Evolutionary conservation across 139 green algal species (phyloP), one percentile per base, ranked within the genome.

Genomic region (Deuterostichococcus epilithicus): DNA sequence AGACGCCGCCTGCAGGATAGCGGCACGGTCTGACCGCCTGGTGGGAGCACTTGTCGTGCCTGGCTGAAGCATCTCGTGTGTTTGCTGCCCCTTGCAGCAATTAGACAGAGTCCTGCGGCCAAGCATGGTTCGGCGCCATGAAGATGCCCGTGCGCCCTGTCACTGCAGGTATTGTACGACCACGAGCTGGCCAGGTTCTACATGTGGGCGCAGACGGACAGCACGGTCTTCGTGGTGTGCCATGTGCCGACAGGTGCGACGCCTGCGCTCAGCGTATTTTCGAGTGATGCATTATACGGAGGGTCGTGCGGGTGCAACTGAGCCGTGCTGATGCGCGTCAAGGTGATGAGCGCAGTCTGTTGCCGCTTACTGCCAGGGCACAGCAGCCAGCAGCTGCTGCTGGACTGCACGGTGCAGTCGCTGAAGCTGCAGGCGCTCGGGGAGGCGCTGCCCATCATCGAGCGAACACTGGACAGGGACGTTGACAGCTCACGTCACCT

Each of bases 121-220:
- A n/a, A n/a, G n/a, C n/a, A n/a, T n/a, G n/a, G n/a, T n/a, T n/a
- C n/a, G n/a, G n/a, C n/a, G n/a, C n/a, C n/a, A n/a, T n/a, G n/a
- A n/a, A n/a, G n/a, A n/a, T n/a, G n/a, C n/a, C n/a, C n/a, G n/a
- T n/a, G n/a, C n/a, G 1, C 15, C 1, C 34, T 68, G 45, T 68
- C 28, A n/a, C 23, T 83, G 70, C 80, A 86, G 84, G 74, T 82
- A 0, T 68, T 30, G 2, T 94, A 89, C 77, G 79, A 90, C 38
- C 44, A 85, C 0, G 74, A 76, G n/a, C 72, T 96, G 0, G 86
- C 83, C 0, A 76, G 71, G 38, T 91, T 90, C 71, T 95, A 94
- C 81, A 90, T 92, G 89, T 97, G 92, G 92, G 81, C 85, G 0
- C 92, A 97, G 72, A 95, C 87, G 1, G 34, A 73, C 2, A 25